Evolutionary conservation across 805 yeast genomes (phyloP), one percentile per base, ranked within the genome.

Genomic region (Nadsonia fulvescens): DNA sequence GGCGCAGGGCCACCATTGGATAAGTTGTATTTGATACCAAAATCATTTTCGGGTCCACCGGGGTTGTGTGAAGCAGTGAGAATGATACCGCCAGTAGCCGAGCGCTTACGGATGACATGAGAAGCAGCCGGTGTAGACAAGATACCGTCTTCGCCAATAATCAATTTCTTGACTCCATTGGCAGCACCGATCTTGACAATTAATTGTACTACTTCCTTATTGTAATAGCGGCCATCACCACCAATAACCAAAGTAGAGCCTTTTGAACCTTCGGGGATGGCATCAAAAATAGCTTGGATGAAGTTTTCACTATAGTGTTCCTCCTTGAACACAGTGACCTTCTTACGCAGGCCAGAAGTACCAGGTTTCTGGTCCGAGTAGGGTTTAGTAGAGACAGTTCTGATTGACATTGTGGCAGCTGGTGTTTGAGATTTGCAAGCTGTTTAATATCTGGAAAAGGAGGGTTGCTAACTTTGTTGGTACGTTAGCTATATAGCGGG

Each of bases 1-100:
- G 98, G 98, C 7, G 96, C 96, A 21, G 98, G 98, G 3, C 94
- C 98, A 38, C 98, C 98, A 46, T 86, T 86, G 36, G 77, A 66
- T 49, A 89, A 59, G 52, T 86, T 89, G 58, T 89, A 89, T 57
- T 86, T 86, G 59, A 86, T 86, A 29, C 98, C 98, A 47, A 82
- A 63, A 48, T 86, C 98, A 37, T 77, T 71, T 14, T 62, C 54
- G 31, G 93, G 93, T 6, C 96, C 95, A 48, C 98, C 98, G 10
- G 98, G 98, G 53, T 86, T 86, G 53, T 86, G 98, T 13, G 92
- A 75, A 2, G 96, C 96, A 6, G 98, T 86, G 44, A 86, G 61
- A 38, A 89, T 79, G 53, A 86, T 86, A 35, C 96, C 96, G 34
- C 96, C 98, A 8, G 94, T 81, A 18, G 64, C 61, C 29, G 39